These are phyloP conservation scores for Vitis hybrid DNA, from an alignment of 177 flowering plant species.

Conservation along the genomic window DNA sequence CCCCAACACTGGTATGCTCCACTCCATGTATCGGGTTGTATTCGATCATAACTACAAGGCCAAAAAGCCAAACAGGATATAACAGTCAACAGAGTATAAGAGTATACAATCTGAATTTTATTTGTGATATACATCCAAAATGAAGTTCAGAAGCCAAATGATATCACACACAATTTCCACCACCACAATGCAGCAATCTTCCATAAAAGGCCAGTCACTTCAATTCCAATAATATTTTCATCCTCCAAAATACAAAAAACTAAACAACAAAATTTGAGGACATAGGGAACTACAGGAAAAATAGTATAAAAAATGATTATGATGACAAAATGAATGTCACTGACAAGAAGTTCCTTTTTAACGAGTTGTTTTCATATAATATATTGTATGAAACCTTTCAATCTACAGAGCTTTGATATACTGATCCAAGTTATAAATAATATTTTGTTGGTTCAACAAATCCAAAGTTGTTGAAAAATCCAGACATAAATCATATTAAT, in stretches of 20 bases:
- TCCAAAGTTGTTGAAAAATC: no score
- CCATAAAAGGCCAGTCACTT: not conserved
- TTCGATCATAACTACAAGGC: constrained; percentile 78
- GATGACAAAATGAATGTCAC: not conserved
- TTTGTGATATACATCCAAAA: not conserved
- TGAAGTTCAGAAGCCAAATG: no score
- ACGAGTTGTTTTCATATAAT: no score
- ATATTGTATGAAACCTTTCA: no score
- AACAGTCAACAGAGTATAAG: not conserved
- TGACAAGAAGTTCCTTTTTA: no score
- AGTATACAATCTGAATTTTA: not conserved
- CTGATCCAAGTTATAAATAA: no score
- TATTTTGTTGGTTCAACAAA: no score
- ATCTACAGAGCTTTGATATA: no score
- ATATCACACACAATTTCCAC: no score
- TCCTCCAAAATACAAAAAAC: not conserved
- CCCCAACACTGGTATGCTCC: constrained; percentile 99
- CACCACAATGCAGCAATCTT: not conserved
- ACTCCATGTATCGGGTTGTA: constrained; percentile 96
- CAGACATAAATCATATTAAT: no score
- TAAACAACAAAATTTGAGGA: not conserved
- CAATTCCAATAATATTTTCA: not conserved
- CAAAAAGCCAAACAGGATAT: not conserved
- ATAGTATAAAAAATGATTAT: not conserved
- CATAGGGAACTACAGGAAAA: not conserved